A percentile compares a stretch with the other conserved stretches of the same genome.
phyloP scores from a whole-genome alignment of 345 rosid species.

The Bruguiera sexangula region DNA sequence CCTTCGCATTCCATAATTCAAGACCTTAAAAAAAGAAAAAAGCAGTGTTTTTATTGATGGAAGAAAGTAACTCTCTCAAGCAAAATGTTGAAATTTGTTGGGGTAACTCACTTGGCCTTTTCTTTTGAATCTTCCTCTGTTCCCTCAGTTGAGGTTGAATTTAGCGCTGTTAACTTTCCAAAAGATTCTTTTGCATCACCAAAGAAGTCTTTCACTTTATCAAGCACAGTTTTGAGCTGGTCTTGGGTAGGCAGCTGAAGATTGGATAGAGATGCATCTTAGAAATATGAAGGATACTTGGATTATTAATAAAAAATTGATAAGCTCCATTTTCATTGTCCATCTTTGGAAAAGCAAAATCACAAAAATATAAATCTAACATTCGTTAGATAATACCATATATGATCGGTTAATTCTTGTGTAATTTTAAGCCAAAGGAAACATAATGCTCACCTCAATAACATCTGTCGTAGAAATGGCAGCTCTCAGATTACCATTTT shows the following conservation, averaged over 20 bases:
- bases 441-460: slow-evolving; percentile 57
- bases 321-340: not conserved
- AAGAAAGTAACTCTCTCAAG: not conserved
- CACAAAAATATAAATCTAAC: too few relatives aligned
- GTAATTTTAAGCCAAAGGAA: not conserved
- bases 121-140: slow-evolving; percentile 46
- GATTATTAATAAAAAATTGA: not conserved
- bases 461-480: slow-evolving; percentile 70
- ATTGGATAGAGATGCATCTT: slow-evolving; percentile 14
- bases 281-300: not conserved
- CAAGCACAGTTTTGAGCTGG: slow-evolving; percentile 81
- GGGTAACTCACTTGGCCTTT: slow-evolving; percentile 60
- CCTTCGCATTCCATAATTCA: too few relatives aligned
- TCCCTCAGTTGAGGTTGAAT: slow-evolving; percentile 40
- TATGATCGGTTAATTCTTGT: too few relatives aligned
- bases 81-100: not conserved
- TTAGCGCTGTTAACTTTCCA: slow-evolving; percentile 62
- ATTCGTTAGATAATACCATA: too few relatives aligned
- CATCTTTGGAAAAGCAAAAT: too few relatives aligned
- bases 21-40: not conserved
- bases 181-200: slow-evolving; percentile 93
- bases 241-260: slow-evolving; percentile 81
- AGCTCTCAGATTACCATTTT: slow-evolving; percentile 73
- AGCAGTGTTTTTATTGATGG: too few relatives aligned
- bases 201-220: slow-evolving; percentile 81